Evolutionary conservation across 2,329 filamentous ascomycete species (phyloP), one percentile per base, ranked within the genome.

Genomic region (Rachicladosporium sp.): DNA sequence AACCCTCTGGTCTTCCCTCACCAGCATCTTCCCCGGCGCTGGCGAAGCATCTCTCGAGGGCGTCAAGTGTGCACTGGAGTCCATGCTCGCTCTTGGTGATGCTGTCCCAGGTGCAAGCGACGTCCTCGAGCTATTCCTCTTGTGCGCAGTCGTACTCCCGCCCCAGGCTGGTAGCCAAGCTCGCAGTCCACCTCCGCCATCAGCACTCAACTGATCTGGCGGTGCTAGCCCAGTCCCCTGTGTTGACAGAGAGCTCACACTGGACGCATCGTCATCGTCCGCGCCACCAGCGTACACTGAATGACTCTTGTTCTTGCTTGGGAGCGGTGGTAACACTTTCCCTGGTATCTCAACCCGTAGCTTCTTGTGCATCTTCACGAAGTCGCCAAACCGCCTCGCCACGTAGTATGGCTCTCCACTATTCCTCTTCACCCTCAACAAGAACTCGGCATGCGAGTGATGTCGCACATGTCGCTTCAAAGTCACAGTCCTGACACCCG

Each of bases 401-500:
- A 96, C 73, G 55, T 85, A 91, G 49, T 80, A 69, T 52, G 93
- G 87, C 10, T 78, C 64, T 48, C 84, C 75, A 15, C 79, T 81
- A 47, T 79, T 78, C 50, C 77, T 75, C 64, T 89, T 89, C 23
- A 95, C 82, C 8, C 89, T 77, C 43, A 98, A 70, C 35, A 98
- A 64, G 53, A 95, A 98, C 67, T 96, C 84, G 38, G 91, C 86
- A 68, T 96, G 89, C 52, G 87, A 84, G 59, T 95, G 91, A 54
- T 91, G 79, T 43, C 89, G 73, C 21, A 96, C 78, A 43, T 86
- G 93, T 54, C 87, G 78, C 69, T 89, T 93, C 38, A 87, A 70
- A 6, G 78, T 80, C 2, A 76, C 82, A 19, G 85, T 78, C 46
- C 88, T 76, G 36, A 96, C 91, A 31, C 81, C 87, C 8, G 89